Conservation (phyloP, 129 eudicot genomes). For the Solidago caesia region DNA sequence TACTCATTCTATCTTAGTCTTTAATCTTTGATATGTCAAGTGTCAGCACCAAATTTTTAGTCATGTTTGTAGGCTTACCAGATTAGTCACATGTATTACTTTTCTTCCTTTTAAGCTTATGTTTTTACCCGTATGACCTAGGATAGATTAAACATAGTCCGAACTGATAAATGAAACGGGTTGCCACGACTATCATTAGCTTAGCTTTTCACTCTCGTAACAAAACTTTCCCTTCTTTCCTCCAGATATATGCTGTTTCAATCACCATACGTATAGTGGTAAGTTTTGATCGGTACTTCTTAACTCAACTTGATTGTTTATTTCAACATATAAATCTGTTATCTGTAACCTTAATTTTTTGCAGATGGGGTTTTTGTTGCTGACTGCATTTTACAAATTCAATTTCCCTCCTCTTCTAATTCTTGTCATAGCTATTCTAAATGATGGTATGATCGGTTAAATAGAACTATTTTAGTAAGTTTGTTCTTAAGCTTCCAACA, state of each 20-base stretch:
- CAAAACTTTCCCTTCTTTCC: not conserved
- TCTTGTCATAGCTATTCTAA: constrained; percentile 60
- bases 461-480: not conserved
- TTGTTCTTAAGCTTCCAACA: not conserved
- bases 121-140: not conserved
- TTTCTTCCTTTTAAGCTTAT: too few relatives aligned
- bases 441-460: constrained; percentile 41
- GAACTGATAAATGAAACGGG: not conserved
- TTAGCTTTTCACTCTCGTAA: not conserved
- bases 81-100: too few relatives aligned
- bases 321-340: constrained; percentile 9
- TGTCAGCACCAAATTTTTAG: too few relatives aligned
- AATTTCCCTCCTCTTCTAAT: constrained; percentile 57
- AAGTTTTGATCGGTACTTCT: constrained; percentile 22
- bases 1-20: too few relatives aligned
- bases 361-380: constrained; percentile 59
- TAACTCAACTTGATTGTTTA: not conserved
- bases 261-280: constrained; percentile 58
- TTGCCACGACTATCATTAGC: not conserved
- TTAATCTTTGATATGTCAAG: too few relatives aligned
- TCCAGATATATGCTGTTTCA: constrained; percentile 56
- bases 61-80: too few relatives aligned
- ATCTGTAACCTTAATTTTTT: constrained; percentile 6
- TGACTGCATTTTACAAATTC: constrained; percentile 49
- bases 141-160: not conserved